phyloP scores from a whole-genome alignment of 2,329 filamentous ascomycete species.

The Aspergillus flavus region DNA sequence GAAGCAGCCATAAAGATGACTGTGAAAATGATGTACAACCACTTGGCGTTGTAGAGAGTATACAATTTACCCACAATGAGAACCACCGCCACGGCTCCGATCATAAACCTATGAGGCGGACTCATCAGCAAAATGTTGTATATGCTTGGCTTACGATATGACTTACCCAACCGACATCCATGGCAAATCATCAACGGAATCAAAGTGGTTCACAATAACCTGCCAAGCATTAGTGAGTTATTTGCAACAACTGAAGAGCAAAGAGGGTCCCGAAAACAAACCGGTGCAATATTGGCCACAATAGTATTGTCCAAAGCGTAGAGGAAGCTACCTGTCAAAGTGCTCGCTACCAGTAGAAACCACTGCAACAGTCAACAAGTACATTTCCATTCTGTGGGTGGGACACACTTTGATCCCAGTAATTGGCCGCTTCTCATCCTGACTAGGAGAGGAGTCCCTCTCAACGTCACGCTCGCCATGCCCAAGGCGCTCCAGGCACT shows the following conservation, averaged over 20 bases:
- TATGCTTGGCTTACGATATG: neutral
- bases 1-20: slow-evolving; percentile 31
- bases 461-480: too few species aligned
- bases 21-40: slow-evolving; percentile 32
- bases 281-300: slow-evolving; percentile 50
- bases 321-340: slow-evolving; percentile 21
- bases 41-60: slow-evolving; percentile 48
- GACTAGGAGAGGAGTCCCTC: too few species aligned
- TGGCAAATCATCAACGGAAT: neutral
- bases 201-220: neutral
- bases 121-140: neutral
- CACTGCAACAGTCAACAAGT: neutral
- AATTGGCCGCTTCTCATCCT: too few species aligned
- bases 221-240: neutral
- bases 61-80: slow-evolving; percentile 43
- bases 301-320: slow-evolving; percentile 52
- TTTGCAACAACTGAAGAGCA: neutral
- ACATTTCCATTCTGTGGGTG: rapidly evolving
- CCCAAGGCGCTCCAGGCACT: too few species aligned
- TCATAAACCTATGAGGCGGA: slow-evolving; percentile 41
- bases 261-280: too few species aligned
- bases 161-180: slow-evolving; percentile 4
- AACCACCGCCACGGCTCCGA: slow-evolving; percentile 46
- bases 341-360: neutral
- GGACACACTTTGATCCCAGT: too few species aligned